Base-by-base conservation (phyloP, 2,329 filamentous ascomycete species). In the Clarireedia homoeocarpa region DNA sequence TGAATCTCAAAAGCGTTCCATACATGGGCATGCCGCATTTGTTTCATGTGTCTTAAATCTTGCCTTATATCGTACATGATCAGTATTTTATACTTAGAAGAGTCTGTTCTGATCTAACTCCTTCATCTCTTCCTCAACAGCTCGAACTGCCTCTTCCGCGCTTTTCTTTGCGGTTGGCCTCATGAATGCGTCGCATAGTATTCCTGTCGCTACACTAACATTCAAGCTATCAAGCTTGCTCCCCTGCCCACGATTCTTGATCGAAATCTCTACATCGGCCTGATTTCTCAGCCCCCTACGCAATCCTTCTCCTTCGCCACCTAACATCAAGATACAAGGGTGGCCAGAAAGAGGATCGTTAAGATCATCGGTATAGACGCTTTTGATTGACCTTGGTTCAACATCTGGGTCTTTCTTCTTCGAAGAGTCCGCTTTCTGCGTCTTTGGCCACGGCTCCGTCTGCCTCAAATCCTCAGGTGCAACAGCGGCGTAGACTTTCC, bases 211-310 rank as follows among this genome's bases (percentile, higher is more conserved):
- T 20, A 95, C 91, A 67, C 89, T 90, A 40, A 97, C 94, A 69
- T 99, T 97, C 69, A 99, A 73, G 70, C 91, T 96, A 71, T 97
- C 92, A 2, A 99, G 83, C 68, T 62, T 83, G 69, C 66, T 79
- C 68, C 65, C 75, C 60, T 67, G 73, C 6, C 56, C 58, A 49
- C 57, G 55, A 44, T 71, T 78, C 62, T 78, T 78, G 53, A 99
- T 89, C 6, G 84, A 81, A 4, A 86, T 65, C 62, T 84, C 77
- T 30, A 75, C 76, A 62, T 95, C 83, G 0, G 88, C 85, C 56
- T 81, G 77, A 44, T 79, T 81, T 62, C 81, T 82, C 58, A 94
- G 72, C 56, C 79, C 76, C 52, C 76, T 75, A n/a, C 80, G 75
- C 47, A 96, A 71, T 1, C 91, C 91, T 57, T 85, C 77, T 1